Percentiles rank a stretch among this genome's conserved stretches.
phyloP scores from a whole-genome alignment of 2,329 filamentous ascomycete genomes.

The Cytospora piceae region DNA sequence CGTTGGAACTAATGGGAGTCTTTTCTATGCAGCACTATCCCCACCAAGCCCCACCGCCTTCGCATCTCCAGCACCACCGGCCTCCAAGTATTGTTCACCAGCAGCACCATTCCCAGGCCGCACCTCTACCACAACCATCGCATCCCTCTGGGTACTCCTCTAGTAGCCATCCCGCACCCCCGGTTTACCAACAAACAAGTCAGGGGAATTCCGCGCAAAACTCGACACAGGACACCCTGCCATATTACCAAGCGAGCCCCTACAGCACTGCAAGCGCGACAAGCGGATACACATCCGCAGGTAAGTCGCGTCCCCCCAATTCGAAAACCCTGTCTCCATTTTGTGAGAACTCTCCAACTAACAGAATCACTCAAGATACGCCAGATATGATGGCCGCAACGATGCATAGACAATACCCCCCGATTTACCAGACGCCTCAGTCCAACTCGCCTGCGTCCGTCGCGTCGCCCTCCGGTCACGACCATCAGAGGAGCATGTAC shows the following conservation, averaged over 20 bases:
- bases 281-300: slow-evolving; percentile 84
- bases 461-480: slow-evolving; percentile 84
- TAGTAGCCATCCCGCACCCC: slow-evolving; percentile 59
- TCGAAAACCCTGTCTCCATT: slow-evolving; percentile 21
- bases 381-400: slow-evolving; percentile 70
- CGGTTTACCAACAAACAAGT: slow-evolving; percentile 69
- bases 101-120: slow-evolving; percentile 70
- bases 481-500: slow-evolving; percentile 88
- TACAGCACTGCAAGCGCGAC: slow-evolving; percentile 83
- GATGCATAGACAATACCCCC: slow-evolving; percentile 82
- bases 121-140: slow-evolving; percentile 60
- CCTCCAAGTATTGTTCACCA: slow-evolving; percentile 75
- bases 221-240: slow-evolving; percentile 68
- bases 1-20: slow-evolving; percentile 58
- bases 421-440: slow-evolving; percentile 94
- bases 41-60: slow-evolving; percentile 72
- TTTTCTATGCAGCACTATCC: slow-evolving; percentile 75
- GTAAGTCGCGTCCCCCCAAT: slow-evolving; percentile 55
- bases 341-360: not conserved
- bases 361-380: slow-evolving; percentile 48
- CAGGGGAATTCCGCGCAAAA: slow-evolving; percentile 65
- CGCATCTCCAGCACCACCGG: slow-evolving; percentile 71
- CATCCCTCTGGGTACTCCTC: slow-evolving; percentile 71
- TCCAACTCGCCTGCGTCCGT: slow-evolving; percentile 94
- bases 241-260: slow-evolving; percentile 77